Evolutionary conservation across 768 basidiomycete genomes (phyloP), one percentile per base, ranked within the genome.

Genomic region (Russula griseocarnosa): DNA sequence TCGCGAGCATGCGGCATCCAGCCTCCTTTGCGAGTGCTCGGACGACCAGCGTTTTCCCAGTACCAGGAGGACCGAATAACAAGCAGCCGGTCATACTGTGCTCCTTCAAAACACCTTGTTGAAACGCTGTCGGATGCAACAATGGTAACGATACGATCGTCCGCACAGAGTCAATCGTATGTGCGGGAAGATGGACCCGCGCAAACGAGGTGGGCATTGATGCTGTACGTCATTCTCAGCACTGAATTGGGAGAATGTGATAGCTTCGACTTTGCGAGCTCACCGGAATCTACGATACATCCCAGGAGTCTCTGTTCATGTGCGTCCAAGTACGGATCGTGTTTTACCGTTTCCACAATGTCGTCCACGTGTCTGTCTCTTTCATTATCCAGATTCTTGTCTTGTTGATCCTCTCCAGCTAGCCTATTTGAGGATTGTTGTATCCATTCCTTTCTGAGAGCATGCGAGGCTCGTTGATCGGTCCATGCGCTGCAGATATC

Each of bases 1-100:
- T 81, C 13, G 86, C 84, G 71, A 98, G 76, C 94, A 98, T 98
- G 55, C 92, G 82, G 69, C 93, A 94, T 5, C 94, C 95, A 54
- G 92, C 92, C 74, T 97, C 94, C 70, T 89, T 90, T 3, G 95
- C 95, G 11, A 98, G 81, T 22, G 94, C 94, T 53, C 93, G 85
- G 11, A 93, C 92, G 11, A 94, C 82, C 18, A 95, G 77, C 0
- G 94, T 95, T 75, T 96, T 96, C 3, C 94, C 94, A n/a, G 85
- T 86, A 49, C 94, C 94, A 18, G 92, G 94, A 58, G 94, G 94
- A 5, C 94, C 94, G 73, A 96, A 96, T 24, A 98, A 77, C 55
- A 98, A 82, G 68, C 91, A 94, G 3, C 95, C 94, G 1, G 86
- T 88, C 83, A 96, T 95, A 7, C 88, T 82, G 71, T 98, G 93